Evolutionary conservation across 345 rosid species (phyloP).

Genomic region (Hirschfeldia incana): DNA sequence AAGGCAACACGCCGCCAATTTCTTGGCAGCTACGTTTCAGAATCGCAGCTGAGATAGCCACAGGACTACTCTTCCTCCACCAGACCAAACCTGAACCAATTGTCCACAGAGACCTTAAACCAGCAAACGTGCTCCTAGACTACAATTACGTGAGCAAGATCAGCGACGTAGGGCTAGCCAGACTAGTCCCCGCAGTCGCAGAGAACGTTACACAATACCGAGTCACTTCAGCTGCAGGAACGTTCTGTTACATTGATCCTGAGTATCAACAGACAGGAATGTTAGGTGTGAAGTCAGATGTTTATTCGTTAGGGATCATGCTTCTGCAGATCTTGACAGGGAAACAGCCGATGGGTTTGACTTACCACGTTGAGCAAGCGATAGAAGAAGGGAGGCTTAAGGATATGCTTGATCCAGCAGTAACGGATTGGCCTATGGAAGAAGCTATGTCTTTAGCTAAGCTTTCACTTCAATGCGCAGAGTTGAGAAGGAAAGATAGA

Average conservation of each 20-base stretch:
- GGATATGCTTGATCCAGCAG: slow-evolving; percentile 68
- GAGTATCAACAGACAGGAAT: slow-evolving; percentile 97
- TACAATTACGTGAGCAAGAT: slow-evolving; percentile 77
- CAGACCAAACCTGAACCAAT: slow-evolving; percentile 92
- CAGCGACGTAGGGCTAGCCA: slow-evolving; percentile 84
- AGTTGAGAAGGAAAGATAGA: slow-evolving; percentile 84
- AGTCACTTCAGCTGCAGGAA: slow-evolving; percentile 87
- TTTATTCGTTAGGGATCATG: slow-evolving; percentile 80
- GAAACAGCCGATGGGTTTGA: slow-evolving; percentile 79
- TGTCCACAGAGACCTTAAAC: slow-evolving; percentile 93
- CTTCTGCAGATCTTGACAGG: slow-evolving; percentile 80
- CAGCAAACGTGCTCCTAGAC: slow-evolving; percentile 83
- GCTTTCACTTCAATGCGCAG: slow-evolving; percentile 69
- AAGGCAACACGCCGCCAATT: slow-evolving; percentile 56
- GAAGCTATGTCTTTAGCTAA: slow-evolving; percentile 61
- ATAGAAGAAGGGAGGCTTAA: slow-evolving; percentile 56
- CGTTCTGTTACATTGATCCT: slow-evolving; percentile 93
- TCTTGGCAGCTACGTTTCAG: slow-evolving; percentile 89
- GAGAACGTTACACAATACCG: slow-evolving; percentile 75
- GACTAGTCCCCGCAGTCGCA: slow-evolving; percentile 80
- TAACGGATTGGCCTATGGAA: slow-evolving; percentile 80
- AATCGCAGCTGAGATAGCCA: slow-evolving; percentile 82
- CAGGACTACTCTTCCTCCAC: slow-evolving; percentile 87
- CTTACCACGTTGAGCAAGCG: slow-evolving; percentile 58
- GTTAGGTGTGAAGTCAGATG: slow-evolving; percentile 87